These are phyloP conservation scores for Crithidia bombi DNA, from an alignment of 208 protist genomes.

Conservation along the genomic window DNA sequence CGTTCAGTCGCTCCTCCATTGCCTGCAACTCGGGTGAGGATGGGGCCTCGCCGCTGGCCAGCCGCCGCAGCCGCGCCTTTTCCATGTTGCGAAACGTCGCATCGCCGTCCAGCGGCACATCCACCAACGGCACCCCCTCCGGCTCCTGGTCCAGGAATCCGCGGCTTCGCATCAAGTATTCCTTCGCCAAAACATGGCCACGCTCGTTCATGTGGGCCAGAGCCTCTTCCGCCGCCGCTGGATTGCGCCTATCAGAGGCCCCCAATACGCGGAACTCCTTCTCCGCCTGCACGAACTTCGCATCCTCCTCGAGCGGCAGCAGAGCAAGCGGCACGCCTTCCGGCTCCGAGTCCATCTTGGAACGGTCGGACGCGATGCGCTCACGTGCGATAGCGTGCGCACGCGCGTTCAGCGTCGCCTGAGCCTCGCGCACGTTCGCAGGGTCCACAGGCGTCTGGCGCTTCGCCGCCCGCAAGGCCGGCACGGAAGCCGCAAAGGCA, in stretches of 20 bases:
- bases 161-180: conserved; percentile 52
- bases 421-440: conserved; percentile 41
- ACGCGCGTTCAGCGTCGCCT: conserved; percentile 63
- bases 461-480: conserved; percentile 52
- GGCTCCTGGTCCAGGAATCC: conserved; percentile 74
- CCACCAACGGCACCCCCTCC: conserved; percentile 61
- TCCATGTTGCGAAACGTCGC: conserved; percentile 49
- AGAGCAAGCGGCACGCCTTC: conserved; percentile 64
- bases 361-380: conserved; percentile 52
- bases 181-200: conserved; percentile 59
- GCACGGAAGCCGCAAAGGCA: conserved; percentile 49
- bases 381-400: conserved; percentile 59
- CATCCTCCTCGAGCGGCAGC: conserved; percentile 63
- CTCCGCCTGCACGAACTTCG: conserved; percentile 58
- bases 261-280: conserved; percentile 64
- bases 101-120: conserved; percentile 69
- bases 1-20: conserved; percentile 63
- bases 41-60: conserved; percentile 34
- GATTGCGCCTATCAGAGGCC: conserved; percentile 38
- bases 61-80: conserved; percentile 39
- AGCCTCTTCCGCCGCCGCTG: conserved; percentile 37
- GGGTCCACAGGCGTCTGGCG: conserved; percentile 22
- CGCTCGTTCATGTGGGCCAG: conserved; percentile 58
- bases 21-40: conserved; percentile 42
- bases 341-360: conserved; percentile 66